These are phyloP conservation scores for Hibiscus syriacus DNA, from an alignment of 345 rosid genomes.

Conservation along the genomic window DNA sequence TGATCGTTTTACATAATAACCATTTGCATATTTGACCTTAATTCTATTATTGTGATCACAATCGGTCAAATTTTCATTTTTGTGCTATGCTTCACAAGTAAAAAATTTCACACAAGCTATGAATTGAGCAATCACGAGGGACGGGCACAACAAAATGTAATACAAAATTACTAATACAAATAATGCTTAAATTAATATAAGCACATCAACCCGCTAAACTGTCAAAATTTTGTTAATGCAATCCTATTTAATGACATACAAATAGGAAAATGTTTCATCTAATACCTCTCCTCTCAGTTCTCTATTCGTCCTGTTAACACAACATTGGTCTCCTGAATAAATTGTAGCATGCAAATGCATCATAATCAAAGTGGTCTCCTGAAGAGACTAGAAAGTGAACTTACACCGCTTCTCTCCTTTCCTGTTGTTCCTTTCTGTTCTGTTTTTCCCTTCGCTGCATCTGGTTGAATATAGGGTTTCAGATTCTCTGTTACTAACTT, in stretches of 20 bases:
- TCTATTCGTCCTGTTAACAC: background rate
- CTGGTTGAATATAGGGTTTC: background rate
- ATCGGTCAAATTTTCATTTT: too few species aligned
- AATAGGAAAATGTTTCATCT: background rate
- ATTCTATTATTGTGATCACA: too few species aligned
- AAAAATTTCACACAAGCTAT: too few species aligned
- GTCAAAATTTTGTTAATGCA: background rate
- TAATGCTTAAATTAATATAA: background rate
- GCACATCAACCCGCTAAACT: background rate
- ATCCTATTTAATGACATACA: background rate
- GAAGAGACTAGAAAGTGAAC: too few species aligned
- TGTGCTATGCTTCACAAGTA: too few species aligned
- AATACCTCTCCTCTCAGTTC: background rate
- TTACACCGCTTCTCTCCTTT: conserved; percentile 10
- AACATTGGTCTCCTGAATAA: background rate
- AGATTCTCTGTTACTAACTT: conserved; percentile 13
- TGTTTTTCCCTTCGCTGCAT: conserved; percentile 2
- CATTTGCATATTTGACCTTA: too few species aligned
- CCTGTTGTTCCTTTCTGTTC: conserved; percentile 11
- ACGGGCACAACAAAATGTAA: too few species aligned
- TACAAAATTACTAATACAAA: background rate
- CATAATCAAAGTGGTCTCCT: conserved; percentile 9
- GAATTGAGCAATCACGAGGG: too few species aligned
- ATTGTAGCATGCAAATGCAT: background rate
- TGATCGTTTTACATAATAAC: too few species aligned